Conservation (phyloP, 2,329 filamentous ascomycete genomes). For the Fusarium staphyleae region DNA sequence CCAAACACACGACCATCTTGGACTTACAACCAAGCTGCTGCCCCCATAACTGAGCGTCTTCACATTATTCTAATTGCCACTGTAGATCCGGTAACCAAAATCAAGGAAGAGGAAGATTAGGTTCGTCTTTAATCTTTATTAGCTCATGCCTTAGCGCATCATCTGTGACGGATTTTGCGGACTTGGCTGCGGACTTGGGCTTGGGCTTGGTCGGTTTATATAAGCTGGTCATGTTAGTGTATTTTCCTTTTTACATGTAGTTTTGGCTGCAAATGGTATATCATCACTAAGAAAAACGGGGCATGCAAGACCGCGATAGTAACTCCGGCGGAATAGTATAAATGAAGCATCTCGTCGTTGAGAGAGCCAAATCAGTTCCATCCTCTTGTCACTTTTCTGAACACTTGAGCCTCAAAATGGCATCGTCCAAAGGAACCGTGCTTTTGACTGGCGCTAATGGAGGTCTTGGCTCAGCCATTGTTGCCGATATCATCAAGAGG, state of each 20-base stretch:
- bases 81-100: too few species aligned
- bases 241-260: background rate
- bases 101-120: too few species aligned
- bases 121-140: too few species aligned
- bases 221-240: constrained; percentile 33
- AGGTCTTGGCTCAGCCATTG: constrained; percentile 48
- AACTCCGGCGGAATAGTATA: constrained; percentile 21
- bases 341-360: constrained; percentile 1
- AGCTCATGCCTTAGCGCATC: too few species aligned
- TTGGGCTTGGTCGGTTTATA: constrained; percentile 35
- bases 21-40: too few species aligned
- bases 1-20: too few species aligned
- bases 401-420: constrained; percentile 6
- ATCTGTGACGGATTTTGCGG: constrained; percentile 18
- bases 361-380: background rate
- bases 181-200: too few species aligned
- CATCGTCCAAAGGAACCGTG: constrained; percentile 42
- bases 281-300: constrained; percentile 25
- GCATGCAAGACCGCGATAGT: background rate
- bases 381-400: background rate
- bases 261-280: background rate
- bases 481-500: constrained; percentile 40
- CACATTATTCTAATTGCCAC: too few species aligned
- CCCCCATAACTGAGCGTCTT: too few species aligned
- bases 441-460: constrained; percentile 51